Evolutionary conservation across 148 eudicot genomes (phyloP), one percentile per base, ranked within the genome.

Genomic region (Amaranthus cruentus): DNA sequence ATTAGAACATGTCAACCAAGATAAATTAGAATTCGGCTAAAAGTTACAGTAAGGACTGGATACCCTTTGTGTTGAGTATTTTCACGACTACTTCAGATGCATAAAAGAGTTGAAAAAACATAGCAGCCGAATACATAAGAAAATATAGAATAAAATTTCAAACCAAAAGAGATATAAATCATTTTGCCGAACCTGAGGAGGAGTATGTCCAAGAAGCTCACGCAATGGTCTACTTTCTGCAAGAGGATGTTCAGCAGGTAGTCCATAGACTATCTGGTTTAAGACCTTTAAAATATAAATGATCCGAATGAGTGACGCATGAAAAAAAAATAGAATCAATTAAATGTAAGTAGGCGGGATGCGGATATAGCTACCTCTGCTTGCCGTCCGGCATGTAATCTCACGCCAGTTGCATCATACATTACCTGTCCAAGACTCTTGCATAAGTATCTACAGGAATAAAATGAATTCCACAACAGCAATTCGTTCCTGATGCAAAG

Each of bases 201-300:
- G 99, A 68, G 97, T 96, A 79, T 96, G 99, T 28, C 99, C 99
- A 69, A 96, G 94, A 79, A 96, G 88, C 82, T 96, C 99, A 64
- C 90, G 96, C 49, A 92, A 78, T 54, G 99, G 99, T 78, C 89
- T 86, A 81, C 89, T 96, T 79, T 96, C 92, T 71, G 99, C 90
- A 68, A 96, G 91, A 80, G 97, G 99, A 77, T 96, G 99, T 77
- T 92, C 99, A 76, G 92, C 88, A 73, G 99, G 99, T 70, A 96
- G 92, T 78, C 89, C 96, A 81, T 87, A 96, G n/a, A 96, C 89
- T 66, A 96, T 96, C 84, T 96, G 99, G 83, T 96, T 96, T 70
- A 96, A 72, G 69, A 96, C 92, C 99, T 96, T 89, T 68, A 79
- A 53, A 70, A 67, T 65, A 72, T 43, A 57, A 75, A 52, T 50